Evolutionary conservation across 1,284 basidiomycete genomes (phyloP).

Genomic region (Wallemia mellicola): DNA sequence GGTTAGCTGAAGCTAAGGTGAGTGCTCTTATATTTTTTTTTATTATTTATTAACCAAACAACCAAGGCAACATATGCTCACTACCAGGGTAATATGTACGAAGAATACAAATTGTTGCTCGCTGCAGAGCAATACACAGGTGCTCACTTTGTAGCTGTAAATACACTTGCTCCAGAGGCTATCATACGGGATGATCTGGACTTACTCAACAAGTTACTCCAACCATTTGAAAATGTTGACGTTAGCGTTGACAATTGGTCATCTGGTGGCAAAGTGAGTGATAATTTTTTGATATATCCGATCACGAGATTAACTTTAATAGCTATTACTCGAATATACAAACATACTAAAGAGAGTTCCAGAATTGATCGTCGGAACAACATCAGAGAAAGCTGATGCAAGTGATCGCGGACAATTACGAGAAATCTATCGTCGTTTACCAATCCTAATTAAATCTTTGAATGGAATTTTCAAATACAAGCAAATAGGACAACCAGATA

Average conservation of each 20-base stretch:
- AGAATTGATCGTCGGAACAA: constrained; percentile 19
- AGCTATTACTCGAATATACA: constrained; percentile 40
- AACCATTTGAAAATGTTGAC: constrained; percentile 29
- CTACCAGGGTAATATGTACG: constrained; percentile 31
- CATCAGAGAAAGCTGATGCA: constrained; percentile 20
- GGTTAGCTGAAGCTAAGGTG: constrained; percentile 70
- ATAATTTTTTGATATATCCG: constrained; percentile 2
- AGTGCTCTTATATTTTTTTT: constrained; percentile 1
- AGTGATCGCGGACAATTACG: constrained; percentile 26
- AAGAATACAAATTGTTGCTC: constrained; percentile 47
- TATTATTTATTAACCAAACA: background rate
- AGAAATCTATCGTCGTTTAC: constrained; percentile 27
- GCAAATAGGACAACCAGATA: no score
- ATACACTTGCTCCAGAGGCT: constrained; percentile 66
- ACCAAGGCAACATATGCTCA: constrained; percentile 34
- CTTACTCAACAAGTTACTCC: constrained; percentile 43
- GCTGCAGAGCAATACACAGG: constrained; percentile 34
- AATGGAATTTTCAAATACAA: constrained; percentile 34
- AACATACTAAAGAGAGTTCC: constrained; percentile 32
- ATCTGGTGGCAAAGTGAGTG: constrained; percentile 38
- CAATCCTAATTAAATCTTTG: constrained; percentile 34
- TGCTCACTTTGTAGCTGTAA: constrained; percentile 52
- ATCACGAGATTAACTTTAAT: constrained; percentile 2
- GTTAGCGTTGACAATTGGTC: constrained; percentile 36
- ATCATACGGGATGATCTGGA: constrained; percentile 47